Evolutionary conservation across 73 alveolate species (phyloP).

Genomic region (Urostyla sp.): DNA sequence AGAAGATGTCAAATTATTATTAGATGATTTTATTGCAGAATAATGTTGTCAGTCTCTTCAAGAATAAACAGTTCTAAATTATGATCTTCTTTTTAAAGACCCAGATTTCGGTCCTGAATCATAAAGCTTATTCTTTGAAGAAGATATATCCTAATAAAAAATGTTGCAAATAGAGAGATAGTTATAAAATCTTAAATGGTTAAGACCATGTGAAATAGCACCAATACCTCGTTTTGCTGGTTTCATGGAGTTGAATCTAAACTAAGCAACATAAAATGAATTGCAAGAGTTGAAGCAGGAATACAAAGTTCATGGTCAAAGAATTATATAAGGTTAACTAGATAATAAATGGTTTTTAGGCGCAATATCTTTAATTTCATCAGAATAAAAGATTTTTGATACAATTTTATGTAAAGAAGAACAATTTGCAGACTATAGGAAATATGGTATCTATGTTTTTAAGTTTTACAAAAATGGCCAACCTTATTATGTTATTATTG

Average conservation of each 20-base stretch:
- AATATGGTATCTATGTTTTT: constrained; percentile 81
- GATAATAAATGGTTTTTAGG: constrained; percentile 65
- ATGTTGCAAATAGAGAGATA: constrained; percentile 25
- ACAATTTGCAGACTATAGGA: constrained; percentile 60
- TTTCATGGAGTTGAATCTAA: constrained; percentile 27
- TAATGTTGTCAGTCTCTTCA: constrained; percentile 21
- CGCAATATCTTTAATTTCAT: constrained; percentile 40
- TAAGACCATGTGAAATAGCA: constrained; percentile 59
- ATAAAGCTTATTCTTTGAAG: constrained; percentile 40
- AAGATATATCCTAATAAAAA: constrained; percentile 24
- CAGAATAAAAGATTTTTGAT: constrained; percentile 52
- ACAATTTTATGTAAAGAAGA: constrained; percentile 36
- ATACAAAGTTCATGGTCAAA: constrained; percentile 42
- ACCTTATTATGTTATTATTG: constrained; percentile 77
- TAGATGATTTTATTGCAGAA: constrained; percentile 17
- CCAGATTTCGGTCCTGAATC: constrained; percentile 65
- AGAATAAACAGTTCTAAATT: constrained; percentile 16
- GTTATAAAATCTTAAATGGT: constrained; percentile 50
- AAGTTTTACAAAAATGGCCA: constrained; percentile 75
- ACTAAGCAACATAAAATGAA: constrained; percentile 35
- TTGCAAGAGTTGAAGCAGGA: neutral
- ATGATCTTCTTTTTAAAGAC: constrained; percentile 46
- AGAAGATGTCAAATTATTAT: constrained; percentile 21
- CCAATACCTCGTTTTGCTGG: constrained; percentile 50
- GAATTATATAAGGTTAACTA: constrained; percentile 54